Evolutionary conservation across 2,329 filamentous ascomycete genomes (phyloP).

Genomic region (Xylariaceae sp.): DNA sequence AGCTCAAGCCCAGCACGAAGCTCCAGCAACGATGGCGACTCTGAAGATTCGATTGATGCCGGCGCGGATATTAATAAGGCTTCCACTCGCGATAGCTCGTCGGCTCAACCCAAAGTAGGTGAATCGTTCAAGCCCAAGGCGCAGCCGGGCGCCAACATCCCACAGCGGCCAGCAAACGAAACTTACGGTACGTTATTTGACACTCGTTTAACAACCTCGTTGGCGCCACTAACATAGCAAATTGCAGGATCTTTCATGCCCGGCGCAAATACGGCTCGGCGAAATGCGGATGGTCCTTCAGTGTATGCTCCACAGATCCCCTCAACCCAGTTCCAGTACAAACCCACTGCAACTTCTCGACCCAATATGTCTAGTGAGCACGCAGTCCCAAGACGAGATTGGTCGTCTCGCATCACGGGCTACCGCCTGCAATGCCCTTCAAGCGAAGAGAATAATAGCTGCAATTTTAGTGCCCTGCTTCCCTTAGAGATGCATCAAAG

Average conservation of each 20-base stretch:
- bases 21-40: slow-evolving; percentile 29
- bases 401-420: neutral
- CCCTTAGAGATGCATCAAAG: slow-evolving; percentile 42
- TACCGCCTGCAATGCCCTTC: slow-evolving; percentile 21
- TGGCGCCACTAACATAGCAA: slow-evolving; percentile 17
- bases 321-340: slow-evolving; percentile 6
- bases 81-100: slow-evolving; percentile 9
- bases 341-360: slow-evolving; percentile 11
- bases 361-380: slow-evolving; percentile 5
- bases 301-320: slow-evolving; percentile 42
- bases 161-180: slow-evolving; percentile 15
- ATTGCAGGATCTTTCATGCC: slow-evolving; percentile 18
- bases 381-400: neutral
- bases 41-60: slow-evolving; percentile 26
- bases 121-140: slow-evolving; percentile 24
- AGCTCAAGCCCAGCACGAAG: slow-evolving; percentile 30
- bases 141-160: slow-evolving; percentile 7
- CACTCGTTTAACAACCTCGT: neutral
- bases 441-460: slow-evolving; percentile 26
- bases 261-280: slow-evolving; percentile 25
- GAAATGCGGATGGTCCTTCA: slow-evolving; percentile 37
- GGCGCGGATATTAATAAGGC: slow-evolving; percentile 11
- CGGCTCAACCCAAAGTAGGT: slow-evolving; percentile 21
- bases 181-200: slow-evolving; percentile 22
- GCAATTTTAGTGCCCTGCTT: slow-evolving; percentile 14